These are phyloP conservation scores for Ustilago vetiveriae DNA, from an alignment of 1,284 basidiomycete species.

Conservation along the genomic window DNA sequence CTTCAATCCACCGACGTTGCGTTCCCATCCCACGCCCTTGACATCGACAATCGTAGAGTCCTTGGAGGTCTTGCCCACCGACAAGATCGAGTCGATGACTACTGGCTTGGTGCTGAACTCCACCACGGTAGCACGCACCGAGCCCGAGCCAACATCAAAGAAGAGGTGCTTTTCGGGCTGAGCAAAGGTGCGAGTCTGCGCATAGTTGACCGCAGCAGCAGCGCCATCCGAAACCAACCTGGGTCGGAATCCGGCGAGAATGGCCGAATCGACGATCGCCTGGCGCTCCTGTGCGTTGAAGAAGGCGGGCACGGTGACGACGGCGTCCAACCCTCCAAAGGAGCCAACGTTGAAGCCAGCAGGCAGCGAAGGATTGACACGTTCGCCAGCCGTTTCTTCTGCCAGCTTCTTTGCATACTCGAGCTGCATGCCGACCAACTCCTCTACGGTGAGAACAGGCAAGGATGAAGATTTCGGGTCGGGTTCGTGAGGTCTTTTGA, in stretches of 20 bases:
- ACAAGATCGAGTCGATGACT: constrained; percentile 66
- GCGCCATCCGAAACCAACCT: constrained; percentile 92
- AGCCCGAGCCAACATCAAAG: constrained; percentile 90
- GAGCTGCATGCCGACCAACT: constrained; percentile 93
- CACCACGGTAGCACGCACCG: constrained; percentile 85
- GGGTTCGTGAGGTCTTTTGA: constrained; percentile 42
- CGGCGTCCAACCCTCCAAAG: constrained; percentile 63
- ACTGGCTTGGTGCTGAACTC: constrained; percentile 72
- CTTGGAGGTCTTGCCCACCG: constrained; percentile 70
- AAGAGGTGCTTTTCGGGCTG: constrained; percentile 83
- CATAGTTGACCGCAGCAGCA: constrained; percentile 72
- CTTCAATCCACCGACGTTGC: constrained; percentile 80
- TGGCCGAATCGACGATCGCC: constrained; percentile 83
- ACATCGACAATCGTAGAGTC: constrained; percentile 80
- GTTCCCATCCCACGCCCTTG: constrained; percentile 81
- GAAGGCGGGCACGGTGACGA: constrained; percentile 65
- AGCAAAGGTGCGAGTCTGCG: constrained; percentile 87
- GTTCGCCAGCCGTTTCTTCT: constrained; percentile 74
- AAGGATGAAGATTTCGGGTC: constrained; percentile 38
- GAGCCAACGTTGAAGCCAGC: constrained; percentile 53
- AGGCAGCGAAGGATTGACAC: constrained; percentile 51
- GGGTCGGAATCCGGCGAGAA: constrained; percentile 85
- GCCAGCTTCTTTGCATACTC: constrained; percentile 89
- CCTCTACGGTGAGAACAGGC: constrained; percentile 74
- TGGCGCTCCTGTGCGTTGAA: constrained; percentile 77